phyloP scores from a whole-genome alignment of 1,284 basidiomycete species.

The Heterobasidion parviporum region DNA sequence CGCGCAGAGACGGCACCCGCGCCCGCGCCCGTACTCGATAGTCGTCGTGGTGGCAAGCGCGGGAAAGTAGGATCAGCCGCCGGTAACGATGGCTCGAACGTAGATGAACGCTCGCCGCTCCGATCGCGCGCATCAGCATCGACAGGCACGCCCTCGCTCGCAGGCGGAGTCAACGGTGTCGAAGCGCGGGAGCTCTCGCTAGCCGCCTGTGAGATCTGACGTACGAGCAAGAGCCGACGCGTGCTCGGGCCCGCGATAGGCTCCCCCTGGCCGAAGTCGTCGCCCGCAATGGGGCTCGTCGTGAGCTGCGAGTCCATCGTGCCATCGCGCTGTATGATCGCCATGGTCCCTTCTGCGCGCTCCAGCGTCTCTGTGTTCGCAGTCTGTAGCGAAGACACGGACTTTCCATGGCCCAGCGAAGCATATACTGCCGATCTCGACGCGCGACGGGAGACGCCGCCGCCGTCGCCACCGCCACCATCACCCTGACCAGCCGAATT shows the following conservation, averaged over 20 bases:
- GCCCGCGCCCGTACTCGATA: constrained; percentile 9
- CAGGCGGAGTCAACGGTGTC: not conserved
- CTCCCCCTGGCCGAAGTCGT: constrained; percentile 10
- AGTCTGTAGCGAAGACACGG: constrained; percentile 44
- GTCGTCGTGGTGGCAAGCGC: constrained; percentile 11
- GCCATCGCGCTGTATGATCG: constrained; percentile 50
- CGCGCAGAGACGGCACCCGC: constrained; percentile 22
- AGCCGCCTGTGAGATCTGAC: not conserved
- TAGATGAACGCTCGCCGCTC: not conserved
- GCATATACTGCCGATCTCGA: constrained; percentile 15
- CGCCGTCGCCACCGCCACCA: not conserved
- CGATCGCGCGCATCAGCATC: not conserved
- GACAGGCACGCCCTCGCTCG: not conserved
- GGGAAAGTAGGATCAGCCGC: constrained; percentile 1
- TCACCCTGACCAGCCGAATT: not conserved
- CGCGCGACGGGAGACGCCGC: constrained; percentile 3
- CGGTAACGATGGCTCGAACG: not conserved
- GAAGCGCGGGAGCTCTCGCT: not conserved
- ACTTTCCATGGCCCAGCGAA: constrained; percentile 31
- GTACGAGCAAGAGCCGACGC: constrained; percentile 4
- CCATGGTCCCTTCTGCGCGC: constrained; percentile 52
- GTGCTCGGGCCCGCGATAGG: not conserved
- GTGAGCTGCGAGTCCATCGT: constrained; percentile 25
- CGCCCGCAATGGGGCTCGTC: constrained; percentile 8
- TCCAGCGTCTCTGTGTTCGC: constrained; percentile 60